A percentile compares a stretch with the other conserved stretches of the same genome.
Conservation (phyloP, 2,329 filamentous ascomycete genomes). For the Trichoderma simmonsii region DNA sequence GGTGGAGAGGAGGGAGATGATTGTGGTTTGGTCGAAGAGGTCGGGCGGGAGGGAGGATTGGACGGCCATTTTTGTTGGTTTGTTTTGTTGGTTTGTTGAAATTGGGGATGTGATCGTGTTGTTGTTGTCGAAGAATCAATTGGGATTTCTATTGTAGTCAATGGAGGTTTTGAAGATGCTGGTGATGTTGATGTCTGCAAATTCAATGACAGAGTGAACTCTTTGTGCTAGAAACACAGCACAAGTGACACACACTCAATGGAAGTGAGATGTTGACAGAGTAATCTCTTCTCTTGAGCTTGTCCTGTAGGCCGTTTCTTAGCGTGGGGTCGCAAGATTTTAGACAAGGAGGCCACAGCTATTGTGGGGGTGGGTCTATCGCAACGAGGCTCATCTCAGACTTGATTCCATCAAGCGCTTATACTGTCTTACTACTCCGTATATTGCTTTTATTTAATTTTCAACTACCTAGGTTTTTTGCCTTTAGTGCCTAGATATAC, state of each 20-base stretch:
- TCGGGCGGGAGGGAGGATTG: conserved; percentile 46
- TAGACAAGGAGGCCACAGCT: not conserved
- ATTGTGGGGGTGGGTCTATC: conserved; percentile 2
- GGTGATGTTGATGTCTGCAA: not conserved
- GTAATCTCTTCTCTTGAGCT: not conserved
- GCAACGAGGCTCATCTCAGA: not conserved
- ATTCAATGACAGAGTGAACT: not conserved
- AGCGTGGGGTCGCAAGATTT: not conserved
- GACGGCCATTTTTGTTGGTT: conserved; percentile 5
- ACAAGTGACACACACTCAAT: not conserved
- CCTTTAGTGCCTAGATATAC: not conserved
- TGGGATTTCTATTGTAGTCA: not conserved
- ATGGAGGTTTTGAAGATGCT: not conserved
- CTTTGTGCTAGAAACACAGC: not conserved
- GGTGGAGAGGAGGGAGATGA: conserved; percentile 56
- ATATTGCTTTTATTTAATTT: not conserved
- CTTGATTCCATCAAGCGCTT: not conserved
- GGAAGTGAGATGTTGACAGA: not conserved
- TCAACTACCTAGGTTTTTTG: not conserved
- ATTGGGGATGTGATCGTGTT: not conserved
- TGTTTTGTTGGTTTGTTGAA: not conserved
- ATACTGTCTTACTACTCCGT: not conserved
- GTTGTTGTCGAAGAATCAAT: not conserved
- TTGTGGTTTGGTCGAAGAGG: conserved; percentile 58
- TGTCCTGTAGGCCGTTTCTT: not conserved